phyloP scores from a whole-genome alignment of 73 alveolate genomes.

The Paramecium caudatum region DNA sequence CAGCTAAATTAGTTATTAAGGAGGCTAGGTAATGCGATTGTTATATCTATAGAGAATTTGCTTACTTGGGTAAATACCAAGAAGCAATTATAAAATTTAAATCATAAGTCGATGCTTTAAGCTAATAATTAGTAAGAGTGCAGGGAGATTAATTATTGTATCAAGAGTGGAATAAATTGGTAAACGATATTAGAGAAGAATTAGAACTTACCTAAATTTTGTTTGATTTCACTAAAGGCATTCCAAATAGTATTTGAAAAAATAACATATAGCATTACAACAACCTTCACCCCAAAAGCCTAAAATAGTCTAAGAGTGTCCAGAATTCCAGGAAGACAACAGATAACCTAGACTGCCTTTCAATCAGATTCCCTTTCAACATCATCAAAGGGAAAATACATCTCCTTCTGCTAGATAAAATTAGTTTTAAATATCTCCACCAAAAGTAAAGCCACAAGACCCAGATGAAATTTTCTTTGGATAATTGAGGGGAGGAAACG shows the following conservation, averaged over 20 bases:
- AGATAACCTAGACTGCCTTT: constrained; percentile 31
- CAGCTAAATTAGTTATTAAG: constrained; percentile 2
- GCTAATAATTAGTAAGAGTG: not conserved
- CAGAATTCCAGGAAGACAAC: not conserved
- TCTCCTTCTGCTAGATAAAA: constrained; percentile 24
- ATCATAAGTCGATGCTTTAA: not conserved
- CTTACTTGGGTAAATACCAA: constrained; percentile 69
- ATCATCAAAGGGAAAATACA: not conserved
- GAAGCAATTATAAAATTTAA: constrained; percentile 69
- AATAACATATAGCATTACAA: constrained; percentile 3
- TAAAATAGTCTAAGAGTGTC: constrained; percentile 23
- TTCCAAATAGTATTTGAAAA: not conserved
- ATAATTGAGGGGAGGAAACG: constrained; percentile 31
- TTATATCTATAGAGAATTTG: constrained; percentile 44
- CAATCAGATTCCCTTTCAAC: constrained; percentile 39
- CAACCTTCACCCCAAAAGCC: constrained; percentile 56
- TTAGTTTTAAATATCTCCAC: constrained; percentile 64
- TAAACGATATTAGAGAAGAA: constrained; percentile 69
- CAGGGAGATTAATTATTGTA: not conserved
- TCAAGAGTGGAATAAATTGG: constrained; percentile 64
- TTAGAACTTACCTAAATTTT: constrained; percentile 38
- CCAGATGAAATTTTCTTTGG: constrained; percentile 56
- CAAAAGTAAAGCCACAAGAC: constrained; percentile 34
- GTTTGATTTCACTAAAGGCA: constrained; percentile 61
- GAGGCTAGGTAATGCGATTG: constrained; percentile 3